Conservation (phyloP, 345 rosid genomes). For the Mercurialis annua region DNA sequence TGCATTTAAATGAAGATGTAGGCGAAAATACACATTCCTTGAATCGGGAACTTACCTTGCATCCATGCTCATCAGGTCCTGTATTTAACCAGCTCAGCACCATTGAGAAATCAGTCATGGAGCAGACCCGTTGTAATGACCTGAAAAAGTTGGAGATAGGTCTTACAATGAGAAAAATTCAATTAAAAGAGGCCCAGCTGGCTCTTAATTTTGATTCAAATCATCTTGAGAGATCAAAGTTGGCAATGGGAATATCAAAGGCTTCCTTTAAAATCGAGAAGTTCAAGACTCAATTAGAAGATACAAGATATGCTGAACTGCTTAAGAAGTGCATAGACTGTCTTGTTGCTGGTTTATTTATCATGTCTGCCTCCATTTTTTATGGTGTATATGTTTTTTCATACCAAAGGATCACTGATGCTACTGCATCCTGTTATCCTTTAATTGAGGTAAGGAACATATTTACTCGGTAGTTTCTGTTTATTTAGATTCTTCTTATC, state of each 20-base stretch:
- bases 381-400: conserved; percentile 66
- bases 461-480: conserved; percentile 11
- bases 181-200: conserved; percentile 49
- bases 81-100: conserved; percentile 27
- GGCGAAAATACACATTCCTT: conserved; percentile 29
- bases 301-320: conserved; percentile 58
- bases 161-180: conserved; percentile 47
- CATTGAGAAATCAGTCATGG: conserved; percentile 49
- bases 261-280: conserved; percentile 69
- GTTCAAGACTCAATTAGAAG: conserved; percentile 72
- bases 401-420: conserved; percentile 60
- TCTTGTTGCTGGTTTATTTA: conserved; percentile 69
- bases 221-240: conserved; percentile 53
- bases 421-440: conserved; percentile 57
- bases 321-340: conserved; percentile 62
- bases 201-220: conserved; percentile 54
- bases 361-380: conserved; percentile 50
- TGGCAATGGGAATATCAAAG: conserved; percentile 61
- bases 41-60: conserved; percentile 40
- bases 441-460: conserved; percentile 35
- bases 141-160: conserved; percentile 57
- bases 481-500: not conserved
- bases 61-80: conserved; percentile 30
- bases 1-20: conserved; percentile 30
- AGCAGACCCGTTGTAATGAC: conserved; percentile 74